Percentiles rank a stretch among this genome's conserved stretches.
These are phyloP conservation scores for Allium sativum DNA, from an alignment of 106 monocot species.

Conservation along the genomic window DNA sequence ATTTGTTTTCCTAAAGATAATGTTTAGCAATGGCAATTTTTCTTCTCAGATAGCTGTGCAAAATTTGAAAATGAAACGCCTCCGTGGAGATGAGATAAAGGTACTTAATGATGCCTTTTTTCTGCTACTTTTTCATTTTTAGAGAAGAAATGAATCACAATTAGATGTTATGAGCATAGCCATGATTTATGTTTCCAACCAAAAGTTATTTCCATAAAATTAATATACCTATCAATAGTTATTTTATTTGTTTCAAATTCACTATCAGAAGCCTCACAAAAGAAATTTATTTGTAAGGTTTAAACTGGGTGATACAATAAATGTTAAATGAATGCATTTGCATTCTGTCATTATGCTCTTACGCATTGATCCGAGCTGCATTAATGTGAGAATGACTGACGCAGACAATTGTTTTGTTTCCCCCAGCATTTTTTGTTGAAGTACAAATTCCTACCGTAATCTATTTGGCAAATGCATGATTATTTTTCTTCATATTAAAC, in stretches of 20 bases:
- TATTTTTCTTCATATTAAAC: too few species aligned
- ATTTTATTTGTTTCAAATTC: not conserved
- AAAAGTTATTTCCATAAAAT: too few species aligned
- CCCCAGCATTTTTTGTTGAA: too few species aligned
- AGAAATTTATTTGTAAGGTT: constrained; percentile 4
- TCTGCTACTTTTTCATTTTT: not conserved
- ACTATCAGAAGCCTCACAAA: constrained; percentile 9
- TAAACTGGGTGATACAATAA: constrained; percentile 9
- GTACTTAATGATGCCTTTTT: constrained; percentile 18
- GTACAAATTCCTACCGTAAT: too few species aligned
- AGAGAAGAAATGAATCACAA: too few species aligned
- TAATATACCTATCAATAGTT: not conserved
- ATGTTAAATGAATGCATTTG: not conserved
- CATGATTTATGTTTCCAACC: too few species aligned
- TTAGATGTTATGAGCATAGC: too few species aligned
- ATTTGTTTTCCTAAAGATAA: too few species aligned
- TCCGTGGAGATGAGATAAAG: constrained; percentile 96
- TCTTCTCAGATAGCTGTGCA: constrained; percentile 60
- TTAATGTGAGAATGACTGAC: not conserved
- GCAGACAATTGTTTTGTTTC: constrained; percentile 2
- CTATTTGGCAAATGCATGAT: too few species aligned
- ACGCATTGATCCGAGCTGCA: constrained; percentile 1
- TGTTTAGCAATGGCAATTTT: too few species aligned
- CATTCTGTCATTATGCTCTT: not conserved
- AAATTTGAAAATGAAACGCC: constrained; percentile 78